These are phyloP conservation scores for Medicago truncatula DNA, from an alignment of 306 rosid species.

Conservation along the genomic window DNA sequence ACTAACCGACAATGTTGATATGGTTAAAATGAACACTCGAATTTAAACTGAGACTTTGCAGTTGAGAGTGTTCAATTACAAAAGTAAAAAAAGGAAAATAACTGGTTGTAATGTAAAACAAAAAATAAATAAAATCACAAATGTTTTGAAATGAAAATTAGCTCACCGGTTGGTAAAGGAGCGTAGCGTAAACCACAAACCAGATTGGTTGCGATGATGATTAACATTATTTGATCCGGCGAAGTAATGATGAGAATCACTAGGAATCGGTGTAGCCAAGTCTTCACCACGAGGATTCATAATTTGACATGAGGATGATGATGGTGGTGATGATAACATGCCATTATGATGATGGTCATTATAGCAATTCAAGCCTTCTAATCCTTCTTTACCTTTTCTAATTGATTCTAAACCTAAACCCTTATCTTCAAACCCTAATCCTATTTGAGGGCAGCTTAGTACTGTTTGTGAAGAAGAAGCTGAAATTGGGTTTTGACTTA, in stretches of 20 bases:
- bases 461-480: conserved; percentile 13
- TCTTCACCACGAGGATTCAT: conserved; percentile 19
- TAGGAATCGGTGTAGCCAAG: conserved; percentile 20
- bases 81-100: too few relatives aligned
- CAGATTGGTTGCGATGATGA: conserved; percentile 46
- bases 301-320: conserved; percentile 31
- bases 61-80: too few relatives aligned
- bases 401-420: conserved; percentile 12
- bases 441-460: not conserved
- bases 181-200: conserved; percentile 67
- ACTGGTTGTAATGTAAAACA: too few relatives aligned
- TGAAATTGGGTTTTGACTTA: conserved; percentile 31
- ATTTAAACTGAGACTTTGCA: too few relatives aligned
- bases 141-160: not conserved
- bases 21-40: too few relatives aligned
- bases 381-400: conserved; percentile 13
- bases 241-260: conserved; percentile 45
- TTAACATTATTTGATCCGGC: conserved; percentile 10
- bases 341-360: conserved; percentile 29
- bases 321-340: conserved; percentile 40
- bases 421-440: conserved; percentile 35
- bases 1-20: too few relatives aligned
- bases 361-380: conserved; percentile 25
- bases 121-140: too few relatives aligned
- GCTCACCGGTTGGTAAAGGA: conserved; percentile 67